Percentiles rank a stretch among this genome's conserved stretches.
These are phyloP conservation scores for Colletotrichum somersetense DNA, from an alignment of 2,329 filamentous ascomycete genomes.

Conservation along the genomic window DNA sequence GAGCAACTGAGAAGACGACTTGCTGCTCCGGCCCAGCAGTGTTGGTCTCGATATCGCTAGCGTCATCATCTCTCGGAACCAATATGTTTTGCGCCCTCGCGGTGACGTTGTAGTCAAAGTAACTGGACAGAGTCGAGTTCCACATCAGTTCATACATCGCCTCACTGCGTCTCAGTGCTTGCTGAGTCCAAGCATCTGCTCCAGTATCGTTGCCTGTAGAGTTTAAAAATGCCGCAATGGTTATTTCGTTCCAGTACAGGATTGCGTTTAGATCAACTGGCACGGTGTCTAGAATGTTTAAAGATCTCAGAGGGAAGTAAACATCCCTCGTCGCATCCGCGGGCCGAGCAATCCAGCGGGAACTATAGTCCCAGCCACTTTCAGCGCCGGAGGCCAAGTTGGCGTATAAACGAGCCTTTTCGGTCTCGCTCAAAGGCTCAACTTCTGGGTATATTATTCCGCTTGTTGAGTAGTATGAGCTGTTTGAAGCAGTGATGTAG, in stretches of 20 bases:
- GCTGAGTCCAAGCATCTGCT: constrained; percentile 61
- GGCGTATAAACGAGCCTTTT: constrained; percentile 67
- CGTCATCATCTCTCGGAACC: constrained; percentile 62
- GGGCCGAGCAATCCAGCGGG: constrained; percentile 70
- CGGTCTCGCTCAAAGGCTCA: constrained; percentile 62
- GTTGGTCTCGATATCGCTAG: constrained; percentile 55
- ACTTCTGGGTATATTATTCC: constrained; percentile 70
- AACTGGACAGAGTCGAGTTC: constrained; percentile 72
- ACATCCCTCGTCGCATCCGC: constrained; percentile 69
- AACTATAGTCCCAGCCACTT: constrained; percentile 74
- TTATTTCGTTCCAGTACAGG: constrained; percentile 73
- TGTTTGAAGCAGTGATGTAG: constrained; percentile 74
- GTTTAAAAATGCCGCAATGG: constrained; percentile 68
- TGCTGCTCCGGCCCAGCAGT: constrained; percentile 67
- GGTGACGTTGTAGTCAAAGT: constrained; percentile 78
- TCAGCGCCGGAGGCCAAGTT: constrained; percentile 76
- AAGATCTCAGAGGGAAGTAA: constrained; percentile 74
- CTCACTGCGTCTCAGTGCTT: constrained; percentile 66
- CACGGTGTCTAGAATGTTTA: constrained; percentile 70
- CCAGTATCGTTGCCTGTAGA: constrained; percentile 63
- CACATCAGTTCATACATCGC: constrained; percentile 75
- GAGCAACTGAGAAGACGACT: constrained; percentile 68
- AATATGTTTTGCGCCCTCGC: constrained; percentile 68
- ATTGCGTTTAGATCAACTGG: constrained; percentile 78
- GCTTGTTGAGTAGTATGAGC: constrained; percentile 69